Evolutionary conservation across 768 basidiomycete genomes (phyloP), one percentile per base, ranked within the genome.

Genomic region (Amanita polypyramis): DNA sequence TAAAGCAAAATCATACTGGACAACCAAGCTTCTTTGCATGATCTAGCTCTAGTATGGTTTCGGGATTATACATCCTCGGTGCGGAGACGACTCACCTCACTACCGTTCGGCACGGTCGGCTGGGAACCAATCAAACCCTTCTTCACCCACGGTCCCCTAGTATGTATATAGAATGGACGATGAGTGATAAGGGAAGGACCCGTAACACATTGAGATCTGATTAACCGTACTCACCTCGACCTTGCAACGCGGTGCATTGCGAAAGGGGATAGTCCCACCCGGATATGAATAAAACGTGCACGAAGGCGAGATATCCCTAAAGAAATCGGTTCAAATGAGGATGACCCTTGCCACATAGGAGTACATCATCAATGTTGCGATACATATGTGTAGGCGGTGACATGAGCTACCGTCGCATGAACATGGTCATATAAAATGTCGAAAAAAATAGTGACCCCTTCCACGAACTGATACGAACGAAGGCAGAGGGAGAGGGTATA

Each of bases 251-350:
- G 43, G 15, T 44, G 43, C 43, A 11, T 17, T 12, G 32, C 20
- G 17, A 33, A 44, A 20, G 15, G 20, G 33, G 43, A 33, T 37
- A 46, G 6, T 33, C n/a, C 34, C 14, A 8, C 27, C 37, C 35
- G 45, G 45, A 46, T 11, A 46, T 46, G 45, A 46, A 46, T 21
- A 37, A 46, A 46, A 46, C 45, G 45, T 46, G 45, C n/a, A 20
- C 36, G 34, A 46, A 46, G 29, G n/a, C 19, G 32, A 44, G 14
- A 34, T 19, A 17, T 33, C 27, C 29, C 2, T 14, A 27, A 44
- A 44, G 19, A 34, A 27, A 17, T 33, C 27, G n/a, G 1, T 14
- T 36, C 19, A 9, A 20, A 9, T 45, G 21, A 25, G 2, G 45
- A 37, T 37, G 45, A 37, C 23, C 25, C 15, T 37, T 29, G 45